A percentile compares a stretch with the other conserved stretches of the same genome.
phyloP scores from a whole-genome alignment of 2,329 filamentous ascomycete species.

The Talaromyces atroroseus region DNA sequence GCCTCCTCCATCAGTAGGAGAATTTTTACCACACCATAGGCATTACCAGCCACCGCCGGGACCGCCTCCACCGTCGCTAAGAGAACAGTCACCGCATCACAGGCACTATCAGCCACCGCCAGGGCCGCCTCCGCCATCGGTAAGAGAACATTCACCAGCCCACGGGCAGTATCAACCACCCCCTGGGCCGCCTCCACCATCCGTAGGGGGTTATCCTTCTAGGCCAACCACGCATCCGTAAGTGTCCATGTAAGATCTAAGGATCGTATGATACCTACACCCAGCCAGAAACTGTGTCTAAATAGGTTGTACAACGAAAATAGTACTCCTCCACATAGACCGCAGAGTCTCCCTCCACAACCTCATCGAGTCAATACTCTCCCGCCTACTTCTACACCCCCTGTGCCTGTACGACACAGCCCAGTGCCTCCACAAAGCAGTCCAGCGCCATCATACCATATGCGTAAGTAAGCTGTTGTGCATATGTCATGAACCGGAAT shows the following conservation, averaged over 20 bases:
- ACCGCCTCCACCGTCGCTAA: no score
- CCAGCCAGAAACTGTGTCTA: background rate
- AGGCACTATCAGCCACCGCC: no score
- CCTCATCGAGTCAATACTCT: constrained; percentile 5
- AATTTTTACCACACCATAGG: no score
- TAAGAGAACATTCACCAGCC: background rate
- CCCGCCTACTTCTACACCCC: constrained; percentile 6
- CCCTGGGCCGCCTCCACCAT: background rate
- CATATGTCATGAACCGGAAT: no score
- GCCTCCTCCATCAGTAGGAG: background rate
- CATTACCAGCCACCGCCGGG: no score
- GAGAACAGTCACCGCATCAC: no score
- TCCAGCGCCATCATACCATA: background rate
- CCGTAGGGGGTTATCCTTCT: constrained; percentile 1
- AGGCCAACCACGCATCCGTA: constrained; percentile 12
- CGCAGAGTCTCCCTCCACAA: constrained; percentile 10
- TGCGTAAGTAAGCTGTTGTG: background rate
- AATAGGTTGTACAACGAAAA: background rate
- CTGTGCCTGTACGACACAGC: background rate
- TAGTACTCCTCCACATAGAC: constrained; percentile 5
- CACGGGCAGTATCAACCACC: constrained; percentile 8
- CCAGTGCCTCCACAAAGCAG: background rate
- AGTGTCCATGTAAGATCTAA: constrained; percentile 6
- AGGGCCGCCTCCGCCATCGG: no score
- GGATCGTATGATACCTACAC: background rate